Base-by-base conservation (phyloP, 805 yeast species). In the Ogataea zsoltii region DNA sequence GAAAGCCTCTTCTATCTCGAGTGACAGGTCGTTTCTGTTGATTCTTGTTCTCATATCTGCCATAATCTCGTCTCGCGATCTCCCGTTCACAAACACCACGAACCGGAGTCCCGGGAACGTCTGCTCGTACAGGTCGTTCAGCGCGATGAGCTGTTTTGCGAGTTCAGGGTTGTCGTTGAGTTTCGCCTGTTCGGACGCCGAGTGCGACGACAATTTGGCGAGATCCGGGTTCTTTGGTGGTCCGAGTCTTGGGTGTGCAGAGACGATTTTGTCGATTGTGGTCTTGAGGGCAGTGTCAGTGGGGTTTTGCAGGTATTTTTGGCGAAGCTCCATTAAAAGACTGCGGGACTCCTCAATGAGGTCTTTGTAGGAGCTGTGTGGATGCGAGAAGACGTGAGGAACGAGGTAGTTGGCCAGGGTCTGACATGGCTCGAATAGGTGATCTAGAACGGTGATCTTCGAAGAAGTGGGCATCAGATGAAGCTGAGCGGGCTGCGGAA, bases 231-330 rank as follows among this genome's bases (percentile, higher is more conserved):
- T 33, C 49, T 60, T 66, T 3, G 81, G 71, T 3, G 86, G 87
- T 0, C 97, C 97, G 14, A 90, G 69, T 45, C 96, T 72, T 14
- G 97, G 97, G 66, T 90, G 97, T 0, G 97, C 96, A 1, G 88
- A 83, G n/a, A 91, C 80, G 45, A 91, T 88, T 32, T 75, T 67
- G 35, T 61, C 55, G 4, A 65, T 53, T 4, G 16, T 40, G 1
- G 26, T 35, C 25, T 40, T 42, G 18, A 45, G 46, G 17, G 42
- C 16, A 3, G 26, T 19, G 13, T 35, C 7, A 6, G 19, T 4
- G 12, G 37, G 32, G 30, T 44, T 32, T 7, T 19, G 11, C 11
- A 21, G 21, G 35, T 40, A 48, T 2, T 36, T 11, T 7, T 33
- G 19, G 23, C 31, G 42, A 2, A 51, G 43, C 7, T 14, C 12